Evolutionary conservation across 768 basidiomycete genomes (phyloP), one percentile per base, ranked within the genome.

Genomic region (Tephrocybe sp.): DNA sequence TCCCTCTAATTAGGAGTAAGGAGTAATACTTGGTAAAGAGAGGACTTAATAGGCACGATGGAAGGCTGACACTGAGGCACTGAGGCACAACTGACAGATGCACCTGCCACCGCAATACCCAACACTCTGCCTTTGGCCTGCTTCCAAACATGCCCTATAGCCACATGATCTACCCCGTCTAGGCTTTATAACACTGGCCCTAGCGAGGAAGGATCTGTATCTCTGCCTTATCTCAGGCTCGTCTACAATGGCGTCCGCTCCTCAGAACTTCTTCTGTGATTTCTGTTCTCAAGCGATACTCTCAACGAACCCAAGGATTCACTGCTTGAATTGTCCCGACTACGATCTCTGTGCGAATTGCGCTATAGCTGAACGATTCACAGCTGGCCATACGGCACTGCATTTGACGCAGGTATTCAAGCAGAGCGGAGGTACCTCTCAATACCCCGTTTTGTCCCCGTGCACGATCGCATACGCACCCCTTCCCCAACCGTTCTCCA

Each of bases 291-390:
- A 45, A 50, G 25, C 39, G 14, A 55, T 39, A 36, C 34, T 23
- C 23, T 30, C 37, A 1, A 23, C 43, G 3, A 45, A 43, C 20
- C 57, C 57, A 14, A 47, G 57, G 4, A 47, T 58, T 15, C 54
- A 34, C 30, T 53, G 54, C 34, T 12, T 52, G 23, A 39, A 43
- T 37, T 58, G 57, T 26, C 45, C 32, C 32, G 47, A 55, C 39
- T 53, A 49, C 26, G 34, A 55, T 21, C 50, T 58, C 21, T 58
- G 57, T 23, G 45, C 57, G 4, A 53, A 50, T 17, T 55, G 54
- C 36, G 54, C 47, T 1, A 43, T 58, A 24, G 47, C 49, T 17
- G 57, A 55, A 23, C 36, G 50, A 12, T 39, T 58, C 30, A 51
- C 53, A 20, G 36, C 33, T 8, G 50, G 30, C 4, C 57, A 58